These are phyloP conservation scores for Kwoniella pini DNA, from an alignment of 768 basidiomycete species.

Conservation along the genomic window DNA sequence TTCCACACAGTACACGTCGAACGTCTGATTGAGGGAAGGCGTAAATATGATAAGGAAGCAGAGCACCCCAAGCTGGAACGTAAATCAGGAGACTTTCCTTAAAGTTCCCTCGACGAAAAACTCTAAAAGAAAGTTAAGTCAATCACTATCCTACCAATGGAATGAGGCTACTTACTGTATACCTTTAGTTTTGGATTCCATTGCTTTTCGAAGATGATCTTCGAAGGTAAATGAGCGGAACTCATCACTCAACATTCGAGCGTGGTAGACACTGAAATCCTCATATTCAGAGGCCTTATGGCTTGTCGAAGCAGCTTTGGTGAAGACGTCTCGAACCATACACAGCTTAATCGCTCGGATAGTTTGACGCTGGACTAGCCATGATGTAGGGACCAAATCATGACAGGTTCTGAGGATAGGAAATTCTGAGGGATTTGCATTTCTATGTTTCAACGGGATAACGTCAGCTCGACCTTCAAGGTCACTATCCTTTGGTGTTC, in stretches of 20 bases:
- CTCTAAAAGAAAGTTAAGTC: not conserved
- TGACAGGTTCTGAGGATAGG: conserved; percentile 6
- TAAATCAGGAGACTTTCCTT: not conserved
- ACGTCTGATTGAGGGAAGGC: not conserved
- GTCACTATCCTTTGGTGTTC: not conserved
- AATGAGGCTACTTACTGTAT: not conserved
- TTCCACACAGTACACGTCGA: not conserved
- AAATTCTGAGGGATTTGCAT: not conserved
- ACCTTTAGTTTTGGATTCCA: not conserved
- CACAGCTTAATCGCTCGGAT: conserved; percentile 2
- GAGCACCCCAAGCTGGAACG: not conserved
- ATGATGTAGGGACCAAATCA: not conserved
- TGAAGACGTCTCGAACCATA: not conserved
- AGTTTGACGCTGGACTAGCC: not conserved
- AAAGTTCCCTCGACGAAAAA: not conserved
- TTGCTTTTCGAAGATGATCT: not conserved
- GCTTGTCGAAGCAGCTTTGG: not conserved
- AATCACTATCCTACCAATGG: not conserved
- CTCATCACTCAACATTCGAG: not conserved
- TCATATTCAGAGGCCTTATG: not conserved
- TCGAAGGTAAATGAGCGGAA: not conserved
- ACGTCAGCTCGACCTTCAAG: too few species aligned
- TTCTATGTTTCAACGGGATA: too few species aligned
- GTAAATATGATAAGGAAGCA: conserved; percentile 8
- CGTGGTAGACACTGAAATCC: not conserved